Evolutionary conservation across 2,329 filamentous ascomycete genomes (phyloP), one percentile per base, ranked within the genome.

Genomic region (Byssochlamys sp.): DNA sequence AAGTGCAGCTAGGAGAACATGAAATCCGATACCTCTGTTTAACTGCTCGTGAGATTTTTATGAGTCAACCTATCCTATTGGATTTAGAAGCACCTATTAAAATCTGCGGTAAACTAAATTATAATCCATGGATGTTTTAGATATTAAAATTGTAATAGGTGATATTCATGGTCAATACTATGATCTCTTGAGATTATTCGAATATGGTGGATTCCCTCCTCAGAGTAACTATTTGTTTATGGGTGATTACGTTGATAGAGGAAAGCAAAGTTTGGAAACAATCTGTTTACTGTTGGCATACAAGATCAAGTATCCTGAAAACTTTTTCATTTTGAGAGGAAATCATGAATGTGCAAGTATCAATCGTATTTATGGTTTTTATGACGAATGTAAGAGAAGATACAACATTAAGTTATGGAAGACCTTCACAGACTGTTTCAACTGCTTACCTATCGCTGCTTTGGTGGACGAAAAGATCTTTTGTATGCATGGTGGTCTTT

Each of bases 401-500:
- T 97, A 95, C 81, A 97, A 97, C 78, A 96, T 97, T 81, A 97
- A 97, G 84, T 83, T 97, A 61, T 97, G 92, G 92, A 99, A 99
- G 84, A 97, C 92, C 1, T 97, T 99, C 74, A 96, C 91, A 62
- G 92, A 99, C 75, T 96, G 91, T 83, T 99, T 99, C 85, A 99
- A 99, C 82, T 96, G 91, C 78, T 79, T 97, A 71, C 92, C 92
- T 52, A 97, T 99, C 75, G 94, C 92, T 58, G 92, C 94, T 66
- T 97, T 99, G 77, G 96, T 99, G 68, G 92, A 96, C 72, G 94
- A 96, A 82, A 99, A 97, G 87, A 99, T 99, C 73, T 97, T 99
- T 81, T 96, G 91, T 72, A 96, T 99, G 92, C 94, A 99, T 78
- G 94, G 94, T 72, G 94, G 94, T 71, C 80, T 99, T 70, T 96